Base-by-base conservation (phyloP, 345 rosid genomes). In the Lumnitzera littorea region DNA sequence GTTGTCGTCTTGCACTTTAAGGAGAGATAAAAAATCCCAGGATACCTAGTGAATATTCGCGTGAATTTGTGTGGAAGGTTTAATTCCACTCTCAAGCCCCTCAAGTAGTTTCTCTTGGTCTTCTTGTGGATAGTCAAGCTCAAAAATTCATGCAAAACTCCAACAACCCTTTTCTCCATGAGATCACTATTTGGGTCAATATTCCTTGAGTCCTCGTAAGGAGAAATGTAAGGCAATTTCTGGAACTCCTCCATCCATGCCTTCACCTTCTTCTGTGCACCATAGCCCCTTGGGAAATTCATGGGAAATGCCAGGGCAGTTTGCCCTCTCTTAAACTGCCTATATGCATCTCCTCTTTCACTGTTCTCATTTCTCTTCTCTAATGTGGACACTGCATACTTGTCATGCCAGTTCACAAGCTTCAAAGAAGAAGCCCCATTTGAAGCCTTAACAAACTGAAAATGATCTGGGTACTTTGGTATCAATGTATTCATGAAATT, bases 241-340 rank as follows among this genome's bases (percentile, higher is more conserved):
- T 90, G 95, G 75, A 90, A 94, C 78, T 90, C 95, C 16, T 90
- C 97, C 99, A 94, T 90, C 97, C 99, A 94, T 17, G 82, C 91
- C 50, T 68, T 80, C 15, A 94, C 99, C 79, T 88, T 94, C 76
- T 77, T 94, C 71, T 94, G 99, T 41, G 73, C 88, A 59, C 97
- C 99, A 62, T 94, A 88, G n/a, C 91, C 96, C 67, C 89, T 81
- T 20, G 96, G 97, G 53, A 94, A 94, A 27, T 77, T 94, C 97
- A 94, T 86, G 2, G 89, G 81, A 55, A 86, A 88, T 11, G 82
- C 65, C 80, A 94, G 74, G 4, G 88, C 65, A 0, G 90, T 79
- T 62, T 85, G 81, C 5, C 95, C 91, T 62, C 80, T 77, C 74
- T 87, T 89, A 51, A 94, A 86, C 60, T 83, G 81, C 46, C 88